Percentiles rank a stretch among this genome's conserved stretches.
Conservation (phyloP, 805 yeast species). For the Metschnikowia colocasiae region DNA sequence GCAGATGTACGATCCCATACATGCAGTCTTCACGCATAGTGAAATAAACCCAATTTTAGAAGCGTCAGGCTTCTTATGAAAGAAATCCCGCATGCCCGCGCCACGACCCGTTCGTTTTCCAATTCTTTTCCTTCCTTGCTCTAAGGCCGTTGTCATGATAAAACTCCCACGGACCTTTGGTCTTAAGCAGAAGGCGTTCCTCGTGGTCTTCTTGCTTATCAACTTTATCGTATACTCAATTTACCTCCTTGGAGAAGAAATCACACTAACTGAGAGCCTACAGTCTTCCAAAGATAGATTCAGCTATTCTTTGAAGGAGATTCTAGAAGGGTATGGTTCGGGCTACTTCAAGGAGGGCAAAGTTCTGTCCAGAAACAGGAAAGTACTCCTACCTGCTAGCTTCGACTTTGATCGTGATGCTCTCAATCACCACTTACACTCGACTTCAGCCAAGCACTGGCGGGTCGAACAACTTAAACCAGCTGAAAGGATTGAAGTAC, state of each 20-base stretch:
- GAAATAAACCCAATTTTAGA: no score
- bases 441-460: conserved; percentile 9
- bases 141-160: neutral
- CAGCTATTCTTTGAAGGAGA: neutral
- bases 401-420: conserved; percentile 4
- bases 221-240: neutral
- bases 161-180: conserved; percentile 1
- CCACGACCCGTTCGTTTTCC: no score
- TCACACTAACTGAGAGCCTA: neutral
- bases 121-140: no score
- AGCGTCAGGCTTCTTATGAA: no score
- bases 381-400: conserved; percentile 11
- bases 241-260: neutral
- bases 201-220: neutral
- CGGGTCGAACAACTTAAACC: conserved; percentile 1
- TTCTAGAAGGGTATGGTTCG: conserved; percentile 3
- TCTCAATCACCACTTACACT: conserved; percentile 4
- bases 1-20: no score
- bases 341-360: neutral
- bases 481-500: neutral
- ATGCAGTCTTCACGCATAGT: no score
- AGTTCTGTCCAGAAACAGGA: conserved; percentile 2
- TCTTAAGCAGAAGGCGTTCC: neutral
- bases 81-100: no score
- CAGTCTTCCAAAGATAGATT: neutral